Base-by-base conservation (phyloP, 768 basidiomycete species). In the Lentinula lateritia region DNA sequence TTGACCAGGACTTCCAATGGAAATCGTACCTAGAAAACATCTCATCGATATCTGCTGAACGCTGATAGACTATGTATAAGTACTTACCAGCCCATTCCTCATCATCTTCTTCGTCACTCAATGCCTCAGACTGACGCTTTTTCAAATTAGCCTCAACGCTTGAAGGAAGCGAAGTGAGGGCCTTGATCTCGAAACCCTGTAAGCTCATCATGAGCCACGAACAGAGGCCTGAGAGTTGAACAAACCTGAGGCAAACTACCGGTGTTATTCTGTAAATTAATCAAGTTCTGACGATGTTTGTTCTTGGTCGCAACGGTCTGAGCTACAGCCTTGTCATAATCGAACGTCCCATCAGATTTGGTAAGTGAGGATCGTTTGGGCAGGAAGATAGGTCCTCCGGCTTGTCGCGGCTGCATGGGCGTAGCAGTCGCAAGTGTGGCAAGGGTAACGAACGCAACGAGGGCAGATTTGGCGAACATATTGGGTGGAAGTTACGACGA, bases 61-160 rank as follows among this genome's bases (percentile, higher is more conserved):
- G 1, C 20, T 20, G n/a, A 13, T 23, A 1, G 15, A 16, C 0
- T 12, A 10, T 7, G 45, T 50, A 32, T 15, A 5, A 32, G 28
- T 7, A 74, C 73, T 67, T 66, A 41, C 79, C 79, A 5, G 75
- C 71, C 79, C 80, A 81, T 58, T 76, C 73, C 60, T 60, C 54
- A 54, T 76, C 74, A 52, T 69, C 58, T 18, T 73, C 64, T 60
- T 77, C 71, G 63, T 76, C 75, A 5, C 70, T 75, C 20, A 76
- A 63, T 1, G 68, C 13, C 66, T 75, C 75, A 15, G 64, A 64
- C 65, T 77, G 75, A 28, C 76, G 73, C 66, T 70, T 74, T 48
- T 62, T 52, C 41, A 70, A 52, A n/a, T 58, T 58, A n/a, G 62
- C 48, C 34, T 69, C 68, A 8, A 72, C 35, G 2, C 39, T 59